Evolutionary conservation across 345 rosid genomes (phyloP), one percentile per base, ranked within the genome.

Genomic region (Anastatica hierochuntica): DNA sequence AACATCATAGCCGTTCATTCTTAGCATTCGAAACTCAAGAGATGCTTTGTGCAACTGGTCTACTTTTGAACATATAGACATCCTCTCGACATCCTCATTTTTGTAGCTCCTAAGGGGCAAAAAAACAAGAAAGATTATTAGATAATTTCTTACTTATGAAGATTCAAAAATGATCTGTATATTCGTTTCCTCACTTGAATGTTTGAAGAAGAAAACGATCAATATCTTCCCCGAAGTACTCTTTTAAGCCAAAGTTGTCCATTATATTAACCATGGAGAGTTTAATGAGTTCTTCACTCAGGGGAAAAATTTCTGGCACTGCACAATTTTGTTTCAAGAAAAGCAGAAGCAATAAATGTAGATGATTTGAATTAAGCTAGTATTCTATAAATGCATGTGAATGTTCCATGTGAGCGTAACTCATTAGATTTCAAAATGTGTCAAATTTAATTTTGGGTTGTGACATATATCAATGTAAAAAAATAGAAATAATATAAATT

Each of bases 231-330:
- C 23, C 14, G 26, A 83, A 83, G 61, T 69, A 62, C 46, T 80
- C 82, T 26, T 64, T 49, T 60, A 80, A 63, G 3, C 92, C 84
- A 43, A 70, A 27, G 55, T 74, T 76, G 18, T 68, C 60, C 27
- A 80, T 14, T 44, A 78, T 77, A 66, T 80, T 72, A 14, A 57
- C 69, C 66, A 76, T 11, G 53, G 72, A 57, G 39, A 83, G 77
- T 36, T 74, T 73, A 14, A 72, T 45, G 10, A 76, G 58, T 41
- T 78, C 81, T 67, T 75, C 83, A 48, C 64, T 77, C 49, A 76
- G 9, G 4, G 80, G 77, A 59, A 69, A 73, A 0, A 51, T 14
- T 11, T 63, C 58, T 6, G 84, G 81, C 37, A 80, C 87, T 80
- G 75, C 5, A 5, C 24, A 21, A 21, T 21, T 21, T 21, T 21